Evolutionary conservation across 768 basidiomycete species (phyloP).

Genomic region (Suillus ampliporus): DNA sequence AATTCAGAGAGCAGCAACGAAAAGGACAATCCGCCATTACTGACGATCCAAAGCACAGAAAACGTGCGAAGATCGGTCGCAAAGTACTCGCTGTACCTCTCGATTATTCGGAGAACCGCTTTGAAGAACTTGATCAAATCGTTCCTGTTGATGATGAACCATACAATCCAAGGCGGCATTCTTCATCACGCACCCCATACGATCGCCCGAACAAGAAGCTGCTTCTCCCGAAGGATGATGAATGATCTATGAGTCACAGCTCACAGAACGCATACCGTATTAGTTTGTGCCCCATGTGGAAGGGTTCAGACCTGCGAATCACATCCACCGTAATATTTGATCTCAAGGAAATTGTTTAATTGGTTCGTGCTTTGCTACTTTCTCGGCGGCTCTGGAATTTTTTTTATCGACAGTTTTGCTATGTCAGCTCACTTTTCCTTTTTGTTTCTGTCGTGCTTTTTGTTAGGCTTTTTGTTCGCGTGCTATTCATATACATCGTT

Average conservation of each 20-base stretch:
- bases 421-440: not conserved
- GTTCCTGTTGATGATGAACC: not conserved
- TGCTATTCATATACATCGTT: not conserved
- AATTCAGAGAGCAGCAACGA: not conserved
- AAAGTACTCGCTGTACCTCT: constrained; percentile 27
- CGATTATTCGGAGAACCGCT: not conserved
- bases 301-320: too few relatives aligned
- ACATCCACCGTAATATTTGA: not conserved
- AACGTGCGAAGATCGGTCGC: constrained; percentile 12
- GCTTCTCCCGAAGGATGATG: constrained; percentile 4
- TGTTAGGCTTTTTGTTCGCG: not conserved
- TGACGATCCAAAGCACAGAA: not conserved
- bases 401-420: not conserved
- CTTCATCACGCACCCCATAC: not conserved
- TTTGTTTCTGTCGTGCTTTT: not conserved
- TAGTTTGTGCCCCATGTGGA: not conserved
- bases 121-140: constrained; percentile 7
- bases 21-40: not conserved
- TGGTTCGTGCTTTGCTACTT: not conserved
- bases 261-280: not conserved
- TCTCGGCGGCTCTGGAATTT: not conserved
- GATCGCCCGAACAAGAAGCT: not conserved
- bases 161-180: not conserved
- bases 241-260: not conserved
- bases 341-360: not conserved